phyloP scores from a whole-genome alignment of 176 grass and related monocot species.

The Oryza nivara region DNA sequence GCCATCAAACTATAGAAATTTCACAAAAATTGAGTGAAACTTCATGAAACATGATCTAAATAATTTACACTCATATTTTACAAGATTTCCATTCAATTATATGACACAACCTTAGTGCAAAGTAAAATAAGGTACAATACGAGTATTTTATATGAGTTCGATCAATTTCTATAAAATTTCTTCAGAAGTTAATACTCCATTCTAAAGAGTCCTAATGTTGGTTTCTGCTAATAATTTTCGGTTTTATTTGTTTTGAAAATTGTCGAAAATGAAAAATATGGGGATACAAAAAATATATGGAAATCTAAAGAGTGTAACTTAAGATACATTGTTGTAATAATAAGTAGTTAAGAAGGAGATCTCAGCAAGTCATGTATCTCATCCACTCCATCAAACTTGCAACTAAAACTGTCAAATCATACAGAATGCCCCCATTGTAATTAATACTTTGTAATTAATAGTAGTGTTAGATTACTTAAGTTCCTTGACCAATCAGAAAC shows the following conservation, averaged over 20 bases:
- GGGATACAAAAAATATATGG: background rate
- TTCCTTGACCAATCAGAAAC: slow-evolving; percentile 20
- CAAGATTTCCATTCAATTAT: no score
- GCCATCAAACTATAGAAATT: no score
- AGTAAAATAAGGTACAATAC: background rate
- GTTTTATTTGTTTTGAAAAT: background rate
- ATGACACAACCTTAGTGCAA: no score
- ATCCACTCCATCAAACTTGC: slow-evolving; percentile 55
- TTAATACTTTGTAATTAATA: background rate
- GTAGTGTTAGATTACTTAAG: background rate
- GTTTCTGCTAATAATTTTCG: background rate
- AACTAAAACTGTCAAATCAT: slow-evolving; percentile 41
- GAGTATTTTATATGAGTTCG: background rate
- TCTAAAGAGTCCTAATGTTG: no score
- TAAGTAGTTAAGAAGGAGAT: slow-evolving; percentile 22
- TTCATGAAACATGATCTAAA: no score
- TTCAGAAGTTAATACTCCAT: no score
- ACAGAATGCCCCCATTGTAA: slow-evolving; percentile 9
- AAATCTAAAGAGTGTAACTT: slow-evolving; percentile 28
- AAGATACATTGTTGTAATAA: background rate
- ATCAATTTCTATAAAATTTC: background rate
- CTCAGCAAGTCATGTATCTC: background rate
- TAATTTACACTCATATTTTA: no score
- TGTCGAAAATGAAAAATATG: background rate
- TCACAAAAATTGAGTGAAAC: no score